Evolutionary conservation across 495 filamentous ascomycete genomes (phyloP).

Genomic region (Pseudevernia furfuracea): DNA sequence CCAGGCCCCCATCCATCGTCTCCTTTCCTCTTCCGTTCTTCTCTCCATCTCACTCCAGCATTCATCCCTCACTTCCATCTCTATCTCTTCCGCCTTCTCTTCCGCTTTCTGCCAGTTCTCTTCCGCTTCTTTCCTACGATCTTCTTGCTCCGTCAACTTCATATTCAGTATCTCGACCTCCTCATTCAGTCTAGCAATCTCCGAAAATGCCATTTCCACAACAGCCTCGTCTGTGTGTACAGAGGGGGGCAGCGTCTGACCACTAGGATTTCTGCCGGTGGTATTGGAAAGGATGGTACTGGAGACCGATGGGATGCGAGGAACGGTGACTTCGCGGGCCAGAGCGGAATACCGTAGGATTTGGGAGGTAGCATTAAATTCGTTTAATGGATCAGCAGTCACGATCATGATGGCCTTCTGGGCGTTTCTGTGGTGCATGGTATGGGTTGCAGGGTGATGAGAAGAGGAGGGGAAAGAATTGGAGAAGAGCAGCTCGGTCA

Average conservation of each 20-base stretch:
- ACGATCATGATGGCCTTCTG: constrained; percentile 95
- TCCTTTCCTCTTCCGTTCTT: constrained; percentile 62
- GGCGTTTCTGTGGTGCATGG: constrained; percentile 42
- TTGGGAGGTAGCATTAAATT: constrained; percentile 94
- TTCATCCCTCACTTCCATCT: constrained; percentile 85
- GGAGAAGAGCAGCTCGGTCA: constrained; percentile 92
- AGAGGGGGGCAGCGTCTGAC: constrained; percentile 43
- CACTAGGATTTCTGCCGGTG: constrained; percentile 35
- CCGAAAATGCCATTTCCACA: constrained; percentile 57
- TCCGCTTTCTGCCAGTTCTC: constrained; percentile 52
- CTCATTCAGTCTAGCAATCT: constrained; percentile 65
- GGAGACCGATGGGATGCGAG: constrained; percentile 71
- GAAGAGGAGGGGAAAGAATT: constrained; percentile 77
- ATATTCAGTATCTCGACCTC: constrained; percentile 60
- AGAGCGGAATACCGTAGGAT: constrained; percentile 93
- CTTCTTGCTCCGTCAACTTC: constrained; percentile 55
- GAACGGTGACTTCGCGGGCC: constrained; percentile 87
- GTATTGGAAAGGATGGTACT: constrained; percentile 50
- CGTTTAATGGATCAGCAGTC: constrained; percentile 85
- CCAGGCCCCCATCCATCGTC: constrained; percentile 66
- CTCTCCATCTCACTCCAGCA: constrained; percentile 80
- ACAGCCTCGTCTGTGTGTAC: constrained; percentile 56
- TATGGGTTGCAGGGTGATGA: constrained; percentile 39
- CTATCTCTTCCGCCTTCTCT: constrained; percentile 61
- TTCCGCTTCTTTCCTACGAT: constrained; percentile 49